These are phyloP conservation scores for Rhodotorula glutinis DNA, from an alignment of 1,284 basidiomycete genomes.

Conservation along the genomic window DNA sequence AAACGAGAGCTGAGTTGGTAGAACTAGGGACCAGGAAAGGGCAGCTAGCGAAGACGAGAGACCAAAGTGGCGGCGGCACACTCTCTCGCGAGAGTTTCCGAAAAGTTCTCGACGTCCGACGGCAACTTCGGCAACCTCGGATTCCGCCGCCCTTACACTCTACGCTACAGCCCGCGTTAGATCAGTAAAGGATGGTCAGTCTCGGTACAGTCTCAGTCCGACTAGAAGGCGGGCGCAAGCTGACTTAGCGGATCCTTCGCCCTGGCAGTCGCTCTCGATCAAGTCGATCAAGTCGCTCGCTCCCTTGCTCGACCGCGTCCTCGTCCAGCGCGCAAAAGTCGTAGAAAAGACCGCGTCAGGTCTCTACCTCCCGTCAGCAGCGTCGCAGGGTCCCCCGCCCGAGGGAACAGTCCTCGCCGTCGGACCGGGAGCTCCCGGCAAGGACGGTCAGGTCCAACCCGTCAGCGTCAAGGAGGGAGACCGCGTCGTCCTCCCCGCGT, in stretches of 20 bases:
- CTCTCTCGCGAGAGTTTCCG: neutral
- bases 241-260: too few species aligned
- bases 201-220: too few species aligned
- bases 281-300: conserved; percentile 88
- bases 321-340: conserved; percentile 95
- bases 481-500: conserved; percentile 86
- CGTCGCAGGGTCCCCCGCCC: conserved; percentile 77
- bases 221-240: too few species aligned
- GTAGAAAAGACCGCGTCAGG: conserved; percentile 83
- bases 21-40: neutral
- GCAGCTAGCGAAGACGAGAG: neutral
- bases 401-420: conserved; percentile 96
- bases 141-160: too few species aligned
- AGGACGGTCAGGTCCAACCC: conserved; percentile 75
- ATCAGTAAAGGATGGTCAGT: neutral
- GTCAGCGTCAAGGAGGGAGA: conserved; percentile 82
- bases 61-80: neutral
- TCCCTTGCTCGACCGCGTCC: conserved; percentile 91
- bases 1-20: neutral
- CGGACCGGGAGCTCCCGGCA: conserved; percentile 85
- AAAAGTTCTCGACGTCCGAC: neutral
- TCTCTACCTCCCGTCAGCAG: conserved; percentile 87
- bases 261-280: conserved; percentile 63
- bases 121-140: too few species aligned
- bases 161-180: neutral